These are phyloP conservation scores for Hirsutella rhossiliensis DNA, from an alignment of 2,329 filamentous ascomycete species.

Conservation along the genomic window DNA sequence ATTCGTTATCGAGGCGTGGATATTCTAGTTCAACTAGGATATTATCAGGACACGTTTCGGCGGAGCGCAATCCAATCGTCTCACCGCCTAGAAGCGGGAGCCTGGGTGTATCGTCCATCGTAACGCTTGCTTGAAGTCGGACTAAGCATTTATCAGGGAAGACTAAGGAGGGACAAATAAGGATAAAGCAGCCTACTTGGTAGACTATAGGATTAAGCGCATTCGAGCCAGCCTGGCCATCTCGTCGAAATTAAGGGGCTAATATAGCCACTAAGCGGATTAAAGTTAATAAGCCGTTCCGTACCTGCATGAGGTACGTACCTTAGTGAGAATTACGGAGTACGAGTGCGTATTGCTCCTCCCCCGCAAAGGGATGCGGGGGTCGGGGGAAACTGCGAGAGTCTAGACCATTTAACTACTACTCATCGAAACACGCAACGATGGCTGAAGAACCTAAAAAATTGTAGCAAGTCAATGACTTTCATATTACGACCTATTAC, in stretches of 20 bases:
- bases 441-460: not conserved
- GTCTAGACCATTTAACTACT: not conserved
- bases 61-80: not conserved
- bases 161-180: not conserved
- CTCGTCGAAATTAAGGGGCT: not conserved
- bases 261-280: not conserved
- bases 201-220: not conserved
- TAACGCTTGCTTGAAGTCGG: not conserved
- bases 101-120: not conserved
- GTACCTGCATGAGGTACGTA: too few relatives aligned
- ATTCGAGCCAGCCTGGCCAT: not conserved
- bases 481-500: not conserved
- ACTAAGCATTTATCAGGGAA: too few relatives aligned
- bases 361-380: not conserved
- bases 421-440: not conserved
- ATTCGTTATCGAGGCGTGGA: not conserved
- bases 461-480: not conserved
- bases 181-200: not conserved
- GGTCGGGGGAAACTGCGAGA: not conserved
- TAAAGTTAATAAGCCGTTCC: too few relatives aligned
- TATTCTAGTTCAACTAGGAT: not conserved
- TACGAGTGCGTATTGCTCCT: too few relatives aligned
- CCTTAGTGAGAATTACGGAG: too few relatives aligned
- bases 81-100: not conserved
- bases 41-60: not conserved